Conservation (phyloP, 108 stramenopile species). For the Skeletonema tropicum region DNA sequence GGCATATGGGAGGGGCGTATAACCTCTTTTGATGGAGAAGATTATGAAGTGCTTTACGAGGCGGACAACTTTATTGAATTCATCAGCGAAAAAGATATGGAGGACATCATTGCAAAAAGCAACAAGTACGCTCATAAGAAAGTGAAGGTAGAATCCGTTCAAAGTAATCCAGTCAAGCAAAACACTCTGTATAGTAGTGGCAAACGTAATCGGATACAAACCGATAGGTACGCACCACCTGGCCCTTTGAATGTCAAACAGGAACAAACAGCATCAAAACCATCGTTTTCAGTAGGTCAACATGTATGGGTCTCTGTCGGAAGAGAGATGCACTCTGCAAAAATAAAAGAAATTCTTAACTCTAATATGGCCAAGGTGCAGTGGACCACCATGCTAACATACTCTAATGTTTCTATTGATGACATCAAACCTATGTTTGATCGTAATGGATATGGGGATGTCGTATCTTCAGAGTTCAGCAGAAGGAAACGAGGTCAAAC, state of each 20-base stretch:
- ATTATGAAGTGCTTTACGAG: not conserved
- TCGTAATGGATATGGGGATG: not conserved
- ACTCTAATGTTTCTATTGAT: not conserved
- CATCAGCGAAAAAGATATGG: not conserved
- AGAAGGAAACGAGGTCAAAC: conserved; percentile 14
- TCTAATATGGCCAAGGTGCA: conserved; percentile 14
- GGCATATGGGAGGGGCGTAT: conserved; percentile 9
- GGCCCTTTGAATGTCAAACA: not conserved
- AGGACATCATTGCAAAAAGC: conserved; percentile 7
- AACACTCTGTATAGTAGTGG: not conserved
- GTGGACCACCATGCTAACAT: conserved; percentile 2
- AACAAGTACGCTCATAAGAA: not conserved
- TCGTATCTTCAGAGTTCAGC: not conserved
- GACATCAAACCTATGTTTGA: conserved; percentile 16
- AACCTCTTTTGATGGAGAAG: conserved; percentile 6
- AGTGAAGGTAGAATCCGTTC: not conserved
- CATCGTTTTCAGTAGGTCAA: conserved; percentile 22
- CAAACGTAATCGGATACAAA: not conserved
- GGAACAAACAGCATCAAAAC: not conserved
- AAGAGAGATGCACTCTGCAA: conserved; percentile 20
- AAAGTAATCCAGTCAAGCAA: not conserved
- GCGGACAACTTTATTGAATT: conserved; percentile 4
- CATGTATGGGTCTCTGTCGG: conserved; percentile 22
- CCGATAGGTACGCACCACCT: not conserved
- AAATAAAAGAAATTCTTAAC: conserved; percentile 4